A percentile compares a stretch with the other conserved stretches of the same genome.
Evolutionary conservation across 2,329 filamentous ascomycete genomes (phyloP).

Genomic region (Aschersonia sp.): DNA sequence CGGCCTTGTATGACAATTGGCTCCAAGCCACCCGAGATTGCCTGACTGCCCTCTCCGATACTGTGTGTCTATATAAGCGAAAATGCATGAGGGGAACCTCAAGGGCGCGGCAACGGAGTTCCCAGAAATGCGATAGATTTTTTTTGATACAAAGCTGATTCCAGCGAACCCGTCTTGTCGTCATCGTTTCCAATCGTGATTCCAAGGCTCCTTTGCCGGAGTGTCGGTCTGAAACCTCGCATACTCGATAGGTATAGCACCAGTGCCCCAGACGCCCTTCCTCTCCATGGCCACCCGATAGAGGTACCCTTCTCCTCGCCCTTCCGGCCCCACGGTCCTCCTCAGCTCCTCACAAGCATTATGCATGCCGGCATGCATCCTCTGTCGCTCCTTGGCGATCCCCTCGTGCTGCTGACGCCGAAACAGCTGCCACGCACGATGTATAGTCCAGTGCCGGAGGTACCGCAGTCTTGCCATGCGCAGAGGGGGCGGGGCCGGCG

Average conservation of each 20-base stretch:
- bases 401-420: slow-evolving; percentile 51
- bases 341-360: slow-evolving; percentile 75
- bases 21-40: too few species aligned
- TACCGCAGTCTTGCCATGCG: slow-evolving; percentile 77
- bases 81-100: too few species aligned
- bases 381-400: slow-evolving; percentile 57
- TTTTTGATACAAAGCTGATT: too few species aligned
- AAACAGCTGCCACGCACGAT: slow-evolving; percentile 84
- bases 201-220: slow-evolving; percentile 70
- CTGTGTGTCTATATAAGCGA: too few species aligned
- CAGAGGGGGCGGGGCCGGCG: slow-evolving; percentile 50
- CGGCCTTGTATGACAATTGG: too few species aligned
- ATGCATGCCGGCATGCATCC: slow-evolving; percentile 70
- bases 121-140: too few species aligned
- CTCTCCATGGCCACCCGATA: slow-evolving; percentile 87
- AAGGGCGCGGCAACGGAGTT: too few species aligned
- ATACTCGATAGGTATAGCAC: slow-evolving; percentile 83
- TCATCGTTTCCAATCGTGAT: slow-evolving; percentile 73
- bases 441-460: slow-evolving; percentile 97
- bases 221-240: slow-evolving; percentile 72
- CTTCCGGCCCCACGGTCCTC: slow-evolving; percentile 39
- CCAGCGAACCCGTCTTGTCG: neutral
- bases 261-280: slow-evolving; percentile 61
- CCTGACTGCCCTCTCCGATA: too few species aligned
- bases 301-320: slow-evolving; percentile 52